phyloP scores from a whole-genome alignment of 345 rosid species.

The Salix suchowensis region DNA sequence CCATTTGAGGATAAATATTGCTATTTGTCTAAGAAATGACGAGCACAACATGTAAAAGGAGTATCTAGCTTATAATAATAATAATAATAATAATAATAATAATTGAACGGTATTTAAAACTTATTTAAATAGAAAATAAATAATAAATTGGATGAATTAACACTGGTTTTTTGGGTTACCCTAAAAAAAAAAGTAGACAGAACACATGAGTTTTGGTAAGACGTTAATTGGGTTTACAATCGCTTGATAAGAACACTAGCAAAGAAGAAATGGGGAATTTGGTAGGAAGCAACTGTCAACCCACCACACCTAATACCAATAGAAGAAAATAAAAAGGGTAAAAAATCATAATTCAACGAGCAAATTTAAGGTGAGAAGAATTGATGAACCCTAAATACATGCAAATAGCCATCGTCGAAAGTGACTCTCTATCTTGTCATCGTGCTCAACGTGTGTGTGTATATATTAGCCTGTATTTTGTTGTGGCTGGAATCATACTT shows the following conservation, averaged over 20 bases:
- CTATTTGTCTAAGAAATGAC: not conserved
- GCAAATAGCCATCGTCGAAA: not conserved
- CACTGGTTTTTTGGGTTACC: too few relatives aligned
- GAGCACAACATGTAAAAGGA: not conserved
- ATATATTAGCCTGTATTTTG: too few relatives aligned
- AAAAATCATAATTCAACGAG: not conserved
- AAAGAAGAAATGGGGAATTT: too few relatives aligned
- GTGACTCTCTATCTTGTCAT: not conserved
- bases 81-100: too few relatives aligned
- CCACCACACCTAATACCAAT: conserved; percentile 26
- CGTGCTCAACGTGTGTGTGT: not conserved
- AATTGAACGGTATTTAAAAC: too few relatives aligned
- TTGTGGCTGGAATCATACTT: too few relatives aligned
- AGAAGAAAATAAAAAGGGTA: not conserved
- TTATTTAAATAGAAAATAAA: too few relatives aligned
- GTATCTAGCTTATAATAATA: too few relatives aligned
- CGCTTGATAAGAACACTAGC: not conserved
- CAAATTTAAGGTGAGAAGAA: not conserved
- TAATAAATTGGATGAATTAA: not conserved
- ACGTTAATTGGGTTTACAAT: not conserved
- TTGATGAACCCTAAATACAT: not conserved
- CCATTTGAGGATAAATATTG: not conserved
- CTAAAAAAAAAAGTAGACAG: not conserved
- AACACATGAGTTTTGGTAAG: not conserved
- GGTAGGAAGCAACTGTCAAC: conserved; percentile 18